These are phyloP conservation scores for Lepidium campestre DNA, from an alignment of 441 rosid species.

Conservation along the genomic window DNA sequence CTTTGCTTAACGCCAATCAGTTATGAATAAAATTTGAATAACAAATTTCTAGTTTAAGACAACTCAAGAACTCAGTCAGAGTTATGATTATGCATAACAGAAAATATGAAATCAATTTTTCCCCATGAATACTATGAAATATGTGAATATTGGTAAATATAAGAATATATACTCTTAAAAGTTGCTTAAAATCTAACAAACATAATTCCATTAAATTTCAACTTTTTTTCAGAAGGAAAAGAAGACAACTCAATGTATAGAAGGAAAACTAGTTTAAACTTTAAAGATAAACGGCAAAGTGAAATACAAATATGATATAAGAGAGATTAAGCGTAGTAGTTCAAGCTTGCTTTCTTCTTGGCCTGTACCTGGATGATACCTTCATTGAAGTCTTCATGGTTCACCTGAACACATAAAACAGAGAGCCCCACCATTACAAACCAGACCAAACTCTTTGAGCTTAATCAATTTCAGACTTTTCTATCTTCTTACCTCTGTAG, in stretches of 20 bases:
- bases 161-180: background rate
- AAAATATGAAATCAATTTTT: too few relatives aligned
- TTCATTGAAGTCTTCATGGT: conserved; percentile 95
- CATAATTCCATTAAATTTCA: background rate
- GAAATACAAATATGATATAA: background rate
- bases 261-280: conserved; percentile 5
- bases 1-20: background rate
- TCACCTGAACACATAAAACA: conserved; percentile 44
- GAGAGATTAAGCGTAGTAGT: conserved; percentile 63
- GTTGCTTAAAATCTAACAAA: background rate
- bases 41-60: background rate
- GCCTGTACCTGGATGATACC: conserved; percentile 98
- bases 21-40: too few relatives aligned
- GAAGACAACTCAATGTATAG: background rate
- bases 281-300: background rate
- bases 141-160: too few relatives aligned
- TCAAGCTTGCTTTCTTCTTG: conserved; percentile 93
- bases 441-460: background rate
- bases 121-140: too few relatives aligned
- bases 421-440: background rate
- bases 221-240: background rate
- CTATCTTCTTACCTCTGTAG: conserved; percentile 66
- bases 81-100: too few relatives aligned
- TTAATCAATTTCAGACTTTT: background rate
- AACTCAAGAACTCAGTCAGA: background rate